A percentile compares a stretch with the other conserved stretches of the same genome.
Conservation (phyloP, 192 early-diverging fungal species). For the Thoreauomyces humboldtii region DNA sequence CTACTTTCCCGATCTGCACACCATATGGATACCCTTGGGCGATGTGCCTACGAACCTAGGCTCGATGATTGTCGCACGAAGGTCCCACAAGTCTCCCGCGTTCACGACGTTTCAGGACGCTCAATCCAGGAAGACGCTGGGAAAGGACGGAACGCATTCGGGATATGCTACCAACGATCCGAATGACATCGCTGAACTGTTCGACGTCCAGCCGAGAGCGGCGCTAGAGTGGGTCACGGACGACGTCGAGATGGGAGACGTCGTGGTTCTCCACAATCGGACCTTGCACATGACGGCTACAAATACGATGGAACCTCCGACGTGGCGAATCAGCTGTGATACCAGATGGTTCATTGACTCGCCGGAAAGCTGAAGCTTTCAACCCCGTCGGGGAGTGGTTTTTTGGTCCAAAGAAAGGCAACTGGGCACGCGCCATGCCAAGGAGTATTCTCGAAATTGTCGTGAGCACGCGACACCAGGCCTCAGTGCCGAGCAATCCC, state of each 20-base stretch:
- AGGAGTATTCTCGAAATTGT: too few relatives aligned
- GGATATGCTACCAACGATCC: conserved; percentile 39
- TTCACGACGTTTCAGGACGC: conserved; percentile 8
- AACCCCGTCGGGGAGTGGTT: too few relatives aligned
- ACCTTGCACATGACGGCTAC: conserved; percentile 42
- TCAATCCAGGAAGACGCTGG: conserved; percentile 25
- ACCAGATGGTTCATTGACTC: conserved; percentile 36
- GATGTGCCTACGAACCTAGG: conserved; percentile 24
- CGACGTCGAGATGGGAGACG: conserved; percentile 40
- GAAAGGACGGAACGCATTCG: conserved; percentile 35
- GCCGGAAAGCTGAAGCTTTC: not conserved
- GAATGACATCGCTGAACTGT: conserved; percentile 15
- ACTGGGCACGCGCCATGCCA: too few relatives aligned
- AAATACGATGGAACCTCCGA: conserved; percentile 25
- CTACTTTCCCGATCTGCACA: conserved; percentile 36
- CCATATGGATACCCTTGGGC: conserved; percentile 44
- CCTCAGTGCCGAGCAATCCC: too few relatives aligned
- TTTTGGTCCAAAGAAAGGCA: too few relatives aligned
- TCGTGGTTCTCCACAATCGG: conserved; percentile 33
- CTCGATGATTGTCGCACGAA: conserved; percentile 28
- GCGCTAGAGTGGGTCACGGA: conserved; percentile 32
- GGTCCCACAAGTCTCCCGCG: conserved; percentile 25
- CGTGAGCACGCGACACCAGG: too few relatives aligned
- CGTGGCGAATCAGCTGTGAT: conserved; percentile 45
- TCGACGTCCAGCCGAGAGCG: not conserved